Base-by-base conservation (phyloP, 768 basidiomycete species). In the Kockovaella imperatae region DNA sequence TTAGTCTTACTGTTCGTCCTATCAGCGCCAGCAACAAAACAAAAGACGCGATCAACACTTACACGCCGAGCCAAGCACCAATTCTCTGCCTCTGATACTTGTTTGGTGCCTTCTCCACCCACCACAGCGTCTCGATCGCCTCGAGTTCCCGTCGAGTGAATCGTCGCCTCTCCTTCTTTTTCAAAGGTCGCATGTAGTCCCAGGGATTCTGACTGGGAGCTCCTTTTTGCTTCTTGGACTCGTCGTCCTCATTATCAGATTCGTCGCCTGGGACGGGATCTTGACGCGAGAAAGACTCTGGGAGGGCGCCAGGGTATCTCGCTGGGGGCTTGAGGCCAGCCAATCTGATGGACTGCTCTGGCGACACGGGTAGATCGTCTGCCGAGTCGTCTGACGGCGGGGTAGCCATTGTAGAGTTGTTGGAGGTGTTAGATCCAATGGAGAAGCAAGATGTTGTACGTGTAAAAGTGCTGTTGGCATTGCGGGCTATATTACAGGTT, bases 31-130 rank as follows among this genome's bases (percentile, higher is more conserved):
- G n/a, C 6, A 18, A 29, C n/a, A 15, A 24, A 5, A 38, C 15
- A n/a, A n/a, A n/a, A n/a, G 15, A 10, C 18, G 5, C 8, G 20
- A 29, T 17, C 20, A 38, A 7, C 35, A 47, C 45, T 48, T 26
- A 40, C 6, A 61, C 59, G 15, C 59, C 59, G 17, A 61, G 23
- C 59, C 59, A 61, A 25, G 50, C 45, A 25, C 59, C 56, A 17
- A 61, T 29, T n/a, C 59, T 32, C 34, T 61, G 59, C 24, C 56
- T 49, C 41, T 57, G 44, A 34, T 57, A 54, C 35, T 54, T 57
- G 35, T 42, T 61, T 11, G 56, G 59, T 25, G 36, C 43, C 36
- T 57, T 49, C 5, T 46, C 32, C 25, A 54, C 49, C 23, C 42
- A 47, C 59, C 59, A 61, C 5, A 61, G 32, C 2, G 57, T 51